Percentiles rank a stretch among this genome's conserved stretches.
Conservation (phyloP, 345 rosid genomes). For the Heritiera littoralis region DNA sequence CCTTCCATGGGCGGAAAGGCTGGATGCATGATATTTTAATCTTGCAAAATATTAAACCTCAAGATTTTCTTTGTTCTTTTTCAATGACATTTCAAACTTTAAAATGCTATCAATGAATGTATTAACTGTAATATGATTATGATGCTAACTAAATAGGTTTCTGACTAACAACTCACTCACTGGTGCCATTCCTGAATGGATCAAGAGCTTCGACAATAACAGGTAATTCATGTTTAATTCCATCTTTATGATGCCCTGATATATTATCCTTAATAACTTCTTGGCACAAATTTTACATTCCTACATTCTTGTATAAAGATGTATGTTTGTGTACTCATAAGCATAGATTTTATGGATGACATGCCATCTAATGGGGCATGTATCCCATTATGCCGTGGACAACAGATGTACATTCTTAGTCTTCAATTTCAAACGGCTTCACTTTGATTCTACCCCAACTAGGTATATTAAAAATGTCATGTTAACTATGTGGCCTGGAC, state of each 20-base stretch:
- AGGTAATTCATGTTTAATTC: slow-evolving; percentile 11
- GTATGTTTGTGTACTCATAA: background rate
- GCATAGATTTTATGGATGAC: background rate
- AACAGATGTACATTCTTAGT: background rate
- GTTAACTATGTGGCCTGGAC: background rate
- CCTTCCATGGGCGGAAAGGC: background rate
- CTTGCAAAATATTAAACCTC: background rate
- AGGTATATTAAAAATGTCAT: background rate
- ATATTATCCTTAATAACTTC: background rate
- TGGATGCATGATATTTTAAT: background rate
- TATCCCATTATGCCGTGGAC: background rate
- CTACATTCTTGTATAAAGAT: background rate
- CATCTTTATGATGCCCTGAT: background rate
- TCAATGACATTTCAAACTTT: background rate
- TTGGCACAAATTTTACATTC: background rate
- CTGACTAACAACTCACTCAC: slow-evolving; percentile 38
- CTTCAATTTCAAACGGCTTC: background rate
- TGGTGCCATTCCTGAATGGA: slow-evolving; percentile 18
- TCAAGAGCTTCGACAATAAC: background rate
- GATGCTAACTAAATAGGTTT: slow-evolving; percentile 30
- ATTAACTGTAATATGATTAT: background rate
- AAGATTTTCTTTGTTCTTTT: background rate
- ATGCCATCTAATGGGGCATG: background rate
- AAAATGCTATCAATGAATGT: background rate
- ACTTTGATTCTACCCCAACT: background rate